Percentiles rank a stretch among this genome's conserved stretches.
These are phyloP conservation scores for Melastoma candidum DNA, from an alignment of 441 rosid genomes.

Conservation along the genomic window DNA sequence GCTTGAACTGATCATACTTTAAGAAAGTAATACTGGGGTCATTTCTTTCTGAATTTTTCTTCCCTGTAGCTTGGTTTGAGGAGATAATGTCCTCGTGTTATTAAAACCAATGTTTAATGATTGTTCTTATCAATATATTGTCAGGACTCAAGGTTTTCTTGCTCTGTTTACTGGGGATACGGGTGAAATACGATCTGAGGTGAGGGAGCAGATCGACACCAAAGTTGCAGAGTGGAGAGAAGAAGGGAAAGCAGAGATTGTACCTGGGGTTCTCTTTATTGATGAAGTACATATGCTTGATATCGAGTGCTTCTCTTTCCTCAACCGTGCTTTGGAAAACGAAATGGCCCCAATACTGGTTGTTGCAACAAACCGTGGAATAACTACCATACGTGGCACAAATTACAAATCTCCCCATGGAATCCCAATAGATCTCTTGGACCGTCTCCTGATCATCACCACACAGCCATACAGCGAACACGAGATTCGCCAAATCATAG, in stretches of 20 bases:
- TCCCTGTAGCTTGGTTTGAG: too few species aligned
- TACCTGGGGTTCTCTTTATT: slow-evolving; percentile 90
- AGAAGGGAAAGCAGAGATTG: slow-evolving; percentile 94
- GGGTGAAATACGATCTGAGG: slow-evolving; percentile 92
- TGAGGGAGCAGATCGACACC: slow-evolving; percentile 82
- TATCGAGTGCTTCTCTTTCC: slow-evolving; percentile 93
- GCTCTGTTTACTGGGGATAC: slow-evolving; percentile 96
- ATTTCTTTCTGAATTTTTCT: too few species aligned
- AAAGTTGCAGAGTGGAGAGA: slow-evolving; percentile 98
- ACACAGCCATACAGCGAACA: slow-evolving; percentile 74
- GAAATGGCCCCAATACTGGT: slow-evolving; percentile 95
- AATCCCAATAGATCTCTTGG: slow-evolving; percentile 88
- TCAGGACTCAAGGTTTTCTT: slow-evolving; percentile 86
- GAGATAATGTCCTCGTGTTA: too few species aligned
- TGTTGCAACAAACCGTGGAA: slow-evolving; percentile 89
- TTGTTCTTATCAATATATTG: neutral
- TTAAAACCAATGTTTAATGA: neutral
- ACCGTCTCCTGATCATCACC: slow-evolving; percentile 74
- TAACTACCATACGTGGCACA: slow-evolving; percentile 83
- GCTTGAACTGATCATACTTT: too few species aligned
- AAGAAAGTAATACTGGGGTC: too few species aligned
- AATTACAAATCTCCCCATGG: slow-evolving; percentile 89
- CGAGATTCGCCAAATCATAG: slow-evolving; percentile 69
- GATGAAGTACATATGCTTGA: slow-evolving; percentile 98
- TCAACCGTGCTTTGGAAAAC: slow-evolving; percentile 88